Evolutionary conservation across 805 yeast species (phyloP), one percentile per base, ranked within the genome.

Genomic region (Kregervanrija delftensis): DNA sequence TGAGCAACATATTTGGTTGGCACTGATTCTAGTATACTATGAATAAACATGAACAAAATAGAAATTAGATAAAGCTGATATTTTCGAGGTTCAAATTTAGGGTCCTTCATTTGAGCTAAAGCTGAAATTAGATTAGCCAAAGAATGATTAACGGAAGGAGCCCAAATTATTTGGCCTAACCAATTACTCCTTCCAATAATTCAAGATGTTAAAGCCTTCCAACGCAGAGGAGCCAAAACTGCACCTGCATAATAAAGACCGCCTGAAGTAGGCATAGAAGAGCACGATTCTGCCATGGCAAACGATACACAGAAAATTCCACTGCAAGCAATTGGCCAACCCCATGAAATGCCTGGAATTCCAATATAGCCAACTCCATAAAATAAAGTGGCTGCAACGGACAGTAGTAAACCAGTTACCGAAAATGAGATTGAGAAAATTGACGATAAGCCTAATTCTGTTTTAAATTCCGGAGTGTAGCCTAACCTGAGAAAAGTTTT

Each of bases 191-290:
- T 79, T 46, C 83, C 79, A 5, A 79, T 75, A 41, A 73, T 56
- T 83, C 83, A 79, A 10, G 85, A 73, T 44, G 74, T 64, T 16
- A 76, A 60, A 3, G 82, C 74, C 12, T 74, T 74, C 59, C 61
- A 68, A 46, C 63, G 65, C 14, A 72, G 73, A 12, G 84, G 84
- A 5, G 83, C 76, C 50, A 79, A 63, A 51, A 77, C 77, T 8
- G 77, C 69, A 2, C 79, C 80, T 46, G 86, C 84, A 53, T 81
- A 81, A 37, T 83, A 83, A 8, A 83, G 72, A 39, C 86, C 86
- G n/a, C 83, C 75, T 3, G 82, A 69, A 5, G 83, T 79, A 28
- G 86, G 86, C 64, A 75, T 76, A 3, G 83, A 76, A 33, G 77
- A 70, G 13, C 83, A 73, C 35, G 80, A 65, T 55, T 81, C 86